phyloP scores from a whole-genome alignment of 108 stramenopile genomes.

The Cylindrotheca fusiformis region DNA sequence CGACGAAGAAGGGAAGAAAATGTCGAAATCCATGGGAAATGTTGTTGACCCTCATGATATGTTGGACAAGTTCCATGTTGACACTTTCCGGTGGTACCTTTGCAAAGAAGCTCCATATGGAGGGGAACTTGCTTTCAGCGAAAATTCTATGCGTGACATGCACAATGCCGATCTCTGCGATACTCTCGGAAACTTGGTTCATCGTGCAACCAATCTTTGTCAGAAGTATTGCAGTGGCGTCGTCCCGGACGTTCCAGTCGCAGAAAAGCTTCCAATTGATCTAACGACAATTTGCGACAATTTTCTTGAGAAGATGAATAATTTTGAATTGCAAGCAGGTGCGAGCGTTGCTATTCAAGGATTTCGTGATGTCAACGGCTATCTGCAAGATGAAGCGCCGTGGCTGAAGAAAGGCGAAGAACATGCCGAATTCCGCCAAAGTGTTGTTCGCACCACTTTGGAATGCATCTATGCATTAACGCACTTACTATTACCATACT shows the following conservation, averaged over 20 bases:
- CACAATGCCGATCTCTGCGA: slow-evolving; percentile 97
- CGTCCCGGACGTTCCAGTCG: slow-evolving; percentile 62
- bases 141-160: slow-evolving; percentile 81
- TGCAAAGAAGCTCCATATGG: slow-evolving; percentile 94
- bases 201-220: slow-evolving; percentile 92
- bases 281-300: slow-evolving; percentile 52
- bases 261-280: slow-evolving; percentile 47
- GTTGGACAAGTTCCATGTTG: slow-evolving; percentile 84
- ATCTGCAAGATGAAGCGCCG: slow-evolving; percentile 91
- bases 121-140: slow-evolving; percentile 87
- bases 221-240: slow-evolving; percentile 85
- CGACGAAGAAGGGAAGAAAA: slow-evolving; percentile 97
- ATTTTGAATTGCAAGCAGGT: slow-evolving; percentile 72
- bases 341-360: slow-evolving; percentile 72
- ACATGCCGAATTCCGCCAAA: slow-evolving; percentile 61
- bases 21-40: slow-evolving; percentile 98
- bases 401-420: slow-evolving; percentile 96
- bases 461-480: slow-evolving; percentile 93
- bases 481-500: slow-evolving; percentile 90
- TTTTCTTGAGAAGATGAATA: slow-evolving; percentile 76
- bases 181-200: slow-evolving; percentile 94
- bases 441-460: slow-evolving; percentile 85
- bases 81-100: slow-evolving; percentile 94
- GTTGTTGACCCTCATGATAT: slow-evolving; percentile 96
- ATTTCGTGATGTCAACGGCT: slow-evolving; percentile 91